These are phyloP conservation scores for Backusella mclennaniae DNA, from an alignment of 192 early-diverging fungal species.

Conservation along the genomic window DNA sequence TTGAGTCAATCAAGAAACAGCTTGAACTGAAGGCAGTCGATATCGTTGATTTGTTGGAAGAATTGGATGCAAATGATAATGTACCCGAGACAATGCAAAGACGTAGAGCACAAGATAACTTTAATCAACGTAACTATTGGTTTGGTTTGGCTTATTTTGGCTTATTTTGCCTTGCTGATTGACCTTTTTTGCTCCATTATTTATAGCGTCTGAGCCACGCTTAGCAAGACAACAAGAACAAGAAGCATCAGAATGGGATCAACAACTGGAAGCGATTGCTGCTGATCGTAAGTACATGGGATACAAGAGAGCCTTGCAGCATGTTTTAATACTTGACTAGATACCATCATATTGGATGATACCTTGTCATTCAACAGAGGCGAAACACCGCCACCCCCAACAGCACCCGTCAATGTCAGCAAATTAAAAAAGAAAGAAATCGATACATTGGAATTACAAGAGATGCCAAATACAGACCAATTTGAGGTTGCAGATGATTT, in stretches of 20 bases:
- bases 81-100: constrained; percentile 27
- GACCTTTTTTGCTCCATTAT: no score
- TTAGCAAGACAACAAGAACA: constrained; percentile 21
- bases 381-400: constrained; percentile 18
- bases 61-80: constrained; percentile 37
- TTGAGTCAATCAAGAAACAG: constrained; percentile 52
- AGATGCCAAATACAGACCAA: constrained; percentile 32
- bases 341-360: background rate
- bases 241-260: constrained; percentile 19
- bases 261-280: constrained; percentile 14
- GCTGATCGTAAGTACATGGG: constrained; percentile 6
- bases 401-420: background rate
- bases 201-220: constrained; percentile 13
- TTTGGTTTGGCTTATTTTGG: background rate
- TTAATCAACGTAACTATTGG: constrained; percentile 22
- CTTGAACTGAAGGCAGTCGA: constrained; percentile 54
- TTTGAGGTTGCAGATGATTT: constrained; percentile 43
- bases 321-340: background rate
- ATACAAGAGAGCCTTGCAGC: background rate
- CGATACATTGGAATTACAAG: constrained; percentile 1
- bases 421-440: constrained; percentile 23
- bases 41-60: constrained; percentile 39
- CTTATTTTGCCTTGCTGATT: background rate
- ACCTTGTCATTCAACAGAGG: background rate
- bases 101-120: constrained; percentile 25